Percentiles rank a stretch among this genome's conserved stretches.
These are phyloP conservation scores for Neurospora sp. DNA, from an alignment of 495 filamentous ascomycete genomes.

Conservation along the genomic window DNA sequence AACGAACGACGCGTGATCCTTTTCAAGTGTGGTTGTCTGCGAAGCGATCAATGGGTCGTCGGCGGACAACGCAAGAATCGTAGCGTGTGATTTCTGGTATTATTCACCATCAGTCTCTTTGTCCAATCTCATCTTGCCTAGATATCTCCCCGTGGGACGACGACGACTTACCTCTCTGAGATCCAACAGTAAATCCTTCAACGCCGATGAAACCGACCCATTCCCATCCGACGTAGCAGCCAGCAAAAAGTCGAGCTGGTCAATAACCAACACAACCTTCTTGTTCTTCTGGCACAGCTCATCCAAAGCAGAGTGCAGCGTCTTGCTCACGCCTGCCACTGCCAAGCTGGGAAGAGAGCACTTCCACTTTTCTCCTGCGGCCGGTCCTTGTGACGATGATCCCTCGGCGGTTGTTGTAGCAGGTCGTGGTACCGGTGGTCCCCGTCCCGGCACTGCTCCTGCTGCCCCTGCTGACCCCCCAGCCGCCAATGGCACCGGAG, in stretches of 20 bases:
- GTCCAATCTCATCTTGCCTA: neutral
- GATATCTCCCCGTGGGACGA: neutral
- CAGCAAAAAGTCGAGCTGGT: conserved; percentile 47
- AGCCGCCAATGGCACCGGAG: neutral
- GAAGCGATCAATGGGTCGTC: conserved; percentile 56
- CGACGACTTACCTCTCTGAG: conserved; percentile 41
- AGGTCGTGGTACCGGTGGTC: neutral
- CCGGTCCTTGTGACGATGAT: neutral
- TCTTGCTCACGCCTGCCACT: conserved; percentile 13
- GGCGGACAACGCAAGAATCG: conserved; percentile 56
- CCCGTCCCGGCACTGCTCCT: neutral
- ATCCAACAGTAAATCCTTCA: conserved; percentile 37
- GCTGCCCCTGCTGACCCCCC: neutral
- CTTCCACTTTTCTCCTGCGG: conserved; percentile 1
- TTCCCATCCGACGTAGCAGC: conserved; percentile 32
- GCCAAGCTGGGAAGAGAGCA: neutral
- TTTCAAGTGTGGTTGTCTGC: conserved; percentile 53
- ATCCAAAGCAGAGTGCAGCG: conserved; percentile 23
- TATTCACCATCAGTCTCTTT: conserved; percentile 5
- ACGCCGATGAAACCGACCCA: conserved; percentile 9
- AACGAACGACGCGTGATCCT: conserved; percentile 58
- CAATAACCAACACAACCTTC: conserved; percentile 41
- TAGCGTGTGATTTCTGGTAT: conserved; percentile 43
- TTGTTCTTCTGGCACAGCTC: conserved; percentile 6
- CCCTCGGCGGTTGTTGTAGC: neutral